Conservation (phyloP, 257 asterid species). For the Asclepias syriaca region DNA sequence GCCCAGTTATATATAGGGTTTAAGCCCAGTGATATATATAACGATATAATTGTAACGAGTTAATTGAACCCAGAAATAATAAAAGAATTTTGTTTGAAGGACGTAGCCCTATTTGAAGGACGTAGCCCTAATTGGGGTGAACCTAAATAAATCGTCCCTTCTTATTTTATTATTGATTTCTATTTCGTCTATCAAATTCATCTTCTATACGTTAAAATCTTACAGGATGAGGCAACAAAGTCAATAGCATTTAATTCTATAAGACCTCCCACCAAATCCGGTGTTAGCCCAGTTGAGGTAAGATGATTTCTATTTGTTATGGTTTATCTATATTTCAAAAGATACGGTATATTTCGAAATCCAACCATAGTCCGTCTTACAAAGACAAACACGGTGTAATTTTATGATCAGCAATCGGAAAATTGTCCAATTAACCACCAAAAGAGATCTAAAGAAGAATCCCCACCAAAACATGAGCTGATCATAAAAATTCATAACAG, state of each 20-base stretch:
- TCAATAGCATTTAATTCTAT: background rate
- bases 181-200: too few relatives aligned
- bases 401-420: background rate
- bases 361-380: background rate
- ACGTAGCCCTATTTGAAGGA: too few relatives aligned
- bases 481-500: background rate
- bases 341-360: too few relatives aligned
- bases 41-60: too few relatives aligned
- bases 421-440: background rate
- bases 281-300: background rate
- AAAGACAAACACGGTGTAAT: background rate
- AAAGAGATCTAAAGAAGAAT: background rate
- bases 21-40: too few relatives aligned
- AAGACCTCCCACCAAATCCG: background rate
- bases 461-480: background rate
- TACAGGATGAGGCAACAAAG: background rate
- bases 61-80: too few relatives aligned
- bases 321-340: background rate
- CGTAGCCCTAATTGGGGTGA: too few relatives aligned
- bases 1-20: too few relatives aligned
- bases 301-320: background rate
- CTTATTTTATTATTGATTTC: too few relatives aligned
- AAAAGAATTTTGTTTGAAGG: too few relatives aligned
- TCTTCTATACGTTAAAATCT: too few relatives aligned
- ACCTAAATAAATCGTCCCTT: too few relatives aligned